phyloP scores from a whole-genome alignment of 2,329 filamentous ascomycete species.

The Orbilia oligospora region DNA sequence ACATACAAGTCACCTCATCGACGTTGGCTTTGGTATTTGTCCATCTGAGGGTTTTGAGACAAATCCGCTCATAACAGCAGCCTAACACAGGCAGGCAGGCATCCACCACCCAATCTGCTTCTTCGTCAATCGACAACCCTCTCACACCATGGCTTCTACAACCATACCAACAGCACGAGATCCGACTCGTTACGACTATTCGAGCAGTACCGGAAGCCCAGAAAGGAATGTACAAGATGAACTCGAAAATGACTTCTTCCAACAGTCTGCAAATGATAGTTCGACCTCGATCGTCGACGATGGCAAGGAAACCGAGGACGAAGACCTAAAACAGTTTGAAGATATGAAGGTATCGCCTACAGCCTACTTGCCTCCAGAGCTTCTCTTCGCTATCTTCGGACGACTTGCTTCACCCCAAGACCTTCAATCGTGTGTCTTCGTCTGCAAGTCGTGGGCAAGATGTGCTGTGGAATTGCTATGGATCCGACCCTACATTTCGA shows the following conservation, averaged over 20 bases:
- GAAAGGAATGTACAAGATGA: conserved; percentile 63
- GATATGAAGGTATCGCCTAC: conserved; percentile 67
- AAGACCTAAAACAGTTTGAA: conserved; percentile 63
- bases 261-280: conserved; percentile 63
- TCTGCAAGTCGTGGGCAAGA: conserved; percentile 92
- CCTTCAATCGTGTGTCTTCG: conserved; percentile 88
- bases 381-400: conserved; percentile 91
- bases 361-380: conserved; percentile 90
- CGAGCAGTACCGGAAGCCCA: conserved; percentile 63
- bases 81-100: conserved; percentile 26
- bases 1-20: conserved; percentile 38
- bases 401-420: conserved; percentile 83
- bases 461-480: conserved; percentile 94
- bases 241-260: conserved; percentile 63
- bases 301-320: conserved; percentile 59
- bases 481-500: conserved; percentile 92
- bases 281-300: conserved; percentile 63
- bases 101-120: background rate
- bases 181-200: conserved; percentile 60
- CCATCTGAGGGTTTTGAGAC: conserved; percentile 33
- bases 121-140: conserved; percentile 10
- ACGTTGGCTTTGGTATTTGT: conserved; percentile 45
- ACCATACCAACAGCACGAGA: conserved; percentile 54
- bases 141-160: conserved; percentile 61
- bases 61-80: conserved; percentile 26